Evolutionary conservation across 2,329 filamentous ascomycete genomes (phyloP), one percentile per base, ranked within the genome.

Genomic region (Aureobasidium namibiae): DNA sequence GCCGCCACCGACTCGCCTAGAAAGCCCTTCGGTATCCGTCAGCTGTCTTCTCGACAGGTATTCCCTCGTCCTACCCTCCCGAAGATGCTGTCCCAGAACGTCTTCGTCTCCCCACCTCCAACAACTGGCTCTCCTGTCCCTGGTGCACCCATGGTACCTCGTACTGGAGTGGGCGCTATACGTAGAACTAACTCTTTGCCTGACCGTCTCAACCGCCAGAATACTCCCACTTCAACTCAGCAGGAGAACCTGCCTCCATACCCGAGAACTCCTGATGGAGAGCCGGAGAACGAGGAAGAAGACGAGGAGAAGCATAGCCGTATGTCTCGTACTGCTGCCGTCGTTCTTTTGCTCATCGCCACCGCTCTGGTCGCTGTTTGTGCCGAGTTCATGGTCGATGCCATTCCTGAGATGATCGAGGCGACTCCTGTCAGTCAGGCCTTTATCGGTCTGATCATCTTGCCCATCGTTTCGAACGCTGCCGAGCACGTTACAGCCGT

Each of bases 401-500:
- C 85, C 38, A 92, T 92, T 64, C 82, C 88, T 56, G 78, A 78
- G 6, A 84, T 92, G 71, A 83, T 88, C 1, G 73, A 76, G 18
- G 72, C 76, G 3, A 84, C 82, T 14, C 60, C 65, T 23, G 76
- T 92, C 61, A 87, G 81, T 62, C 80, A 89, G 67, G 86, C 88
- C 34, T 92, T 92, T 63, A 85, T 92, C 62, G 89, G 89, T 66
- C 79, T 92, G 11, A 91, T 92, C 65, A 83, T 92, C 56, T 76
- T 92, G 4, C 88, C 88, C 9, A 90, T 92, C 65, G 88, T 91
- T n/a, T 87, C 88, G 39, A 92, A 92, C 66, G 88, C 88, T 2
- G 88, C 88, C 14, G 88, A 92, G 74, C 88, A 92, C 76, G 87
- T 88, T 21, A 91, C 88, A 0, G 88, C 88, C 7, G 87, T 92